Evolutionary conservation across 164 flowering plant species (phyloP), one percentile per base, ranked within the genome.

Genomic region (Nelumbo lutea): DNA sequence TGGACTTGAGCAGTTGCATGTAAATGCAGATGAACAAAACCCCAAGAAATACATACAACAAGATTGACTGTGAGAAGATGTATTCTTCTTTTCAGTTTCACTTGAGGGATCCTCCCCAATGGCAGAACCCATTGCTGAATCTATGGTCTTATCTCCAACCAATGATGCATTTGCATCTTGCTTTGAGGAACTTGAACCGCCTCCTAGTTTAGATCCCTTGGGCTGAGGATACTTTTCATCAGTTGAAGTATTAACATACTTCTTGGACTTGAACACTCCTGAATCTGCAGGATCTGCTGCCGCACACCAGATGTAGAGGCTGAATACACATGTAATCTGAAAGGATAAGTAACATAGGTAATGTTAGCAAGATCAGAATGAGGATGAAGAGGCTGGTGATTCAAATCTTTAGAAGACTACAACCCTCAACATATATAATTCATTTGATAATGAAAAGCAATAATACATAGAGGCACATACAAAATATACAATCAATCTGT

Each of bases 251-350:
- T 82, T 81, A 61, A 85, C 78, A 72, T 91, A 87, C 69, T 89
- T 91, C 77, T 89, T 91, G 50, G 93, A 91, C 76, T 70, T 84
- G 78, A 89, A 87, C 68, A 91, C 88, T 72, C 97, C 95, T 27
- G 82, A 78, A 62, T 91, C 93, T 50, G 87, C 93, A 56, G 95
- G 95, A 79, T 91, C 93, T 42, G 91, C 86, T 57, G 93, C 95
- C 8, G 93, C 93, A 71, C 93, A 91, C 97, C 96, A 90, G 43
- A 91, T 84, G 75, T 93, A 93, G 53, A 93, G 83, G 62, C 88
- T 73, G 59, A 92, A 85, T 71, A 80, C 89, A 50, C 86, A 81
- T 39, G 81, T 62, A 75, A 93, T 85, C 98, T 95, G 89, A 67
- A 60, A 80, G 74, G 58, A 69, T 66, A 68, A 71, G 14, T 55